phyloP scores from a whole-genome alignment of 768 basidiomycete species.

The Hericium coralloides region DNA sequence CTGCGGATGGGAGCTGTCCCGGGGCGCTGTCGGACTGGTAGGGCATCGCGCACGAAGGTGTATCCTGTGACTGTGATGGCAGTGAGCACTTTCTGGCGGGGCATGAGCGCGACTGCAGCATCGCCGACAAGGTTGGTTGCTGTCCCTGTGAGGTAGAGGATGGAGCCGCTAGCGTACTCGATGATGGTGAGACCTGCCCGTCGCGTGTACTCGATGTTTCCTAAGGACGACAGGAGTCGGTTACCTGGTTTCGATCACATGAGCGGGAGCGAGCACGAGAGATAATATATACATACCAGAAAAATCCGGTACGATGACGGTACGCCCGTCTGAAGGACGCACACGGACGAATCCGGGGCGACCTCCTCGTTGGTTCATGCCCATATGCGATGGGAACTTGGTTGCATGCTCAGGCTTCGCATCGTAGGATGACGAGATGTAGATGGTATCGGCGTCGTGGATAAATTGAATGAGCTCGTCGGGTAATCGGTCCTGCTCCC shows the following conservation, averaged over 20 bases:
- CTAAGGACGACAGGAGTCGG: conserved; percentile 53
- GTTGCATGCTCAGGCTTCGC: conserved; percentile 29
- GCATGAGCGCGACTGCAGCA: conserved; percentile 46
- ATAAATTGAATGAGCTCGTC: conserved; percentile 41
- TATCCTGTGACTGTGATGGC: conserved; percentile 43
- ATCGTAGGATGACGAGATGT: conserved; percentile 43
- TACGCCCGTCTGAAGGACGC: conserved; percentile 42
- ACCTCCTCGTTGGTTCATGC: conserved; percentile 59
- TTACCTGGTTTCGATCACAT: conserved; percentile 34
- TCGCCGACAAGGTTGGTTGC: conserved; percentile 41
- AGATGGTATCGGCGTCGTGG: conserved; percentile 41
- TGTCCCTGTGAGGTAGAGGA: conserved; percentile 54
- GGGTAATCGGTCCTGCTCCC: conserved; percentile 35
- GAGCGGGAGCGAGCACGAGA: not conserved
- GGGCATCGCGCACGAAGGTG: conserved; percentile 40
- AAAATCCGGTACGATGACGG: conserved; percentile 51
- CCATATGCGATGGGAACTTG: conserved; percentile 45
- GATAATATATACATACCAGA: conserved; percentile 29
- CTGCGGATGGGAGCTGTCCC: conserved; percentile 24
- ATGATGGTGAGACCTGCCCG: conserved; percentile 50
- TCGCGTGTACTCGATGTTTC: conserved; percentile 47
- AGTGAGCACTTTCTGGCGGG: conserved; percentile 41
- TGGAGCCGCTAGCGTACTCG: conserved; percentile 41
- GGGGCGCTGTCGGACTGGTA: conserved; percentile 40
- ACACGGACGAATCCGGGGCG: conserved; percentile 55